phyloP scores from a whole-genome alignment of 352 stramenopile genomes.

The Blastocystis sp. region DNA sequence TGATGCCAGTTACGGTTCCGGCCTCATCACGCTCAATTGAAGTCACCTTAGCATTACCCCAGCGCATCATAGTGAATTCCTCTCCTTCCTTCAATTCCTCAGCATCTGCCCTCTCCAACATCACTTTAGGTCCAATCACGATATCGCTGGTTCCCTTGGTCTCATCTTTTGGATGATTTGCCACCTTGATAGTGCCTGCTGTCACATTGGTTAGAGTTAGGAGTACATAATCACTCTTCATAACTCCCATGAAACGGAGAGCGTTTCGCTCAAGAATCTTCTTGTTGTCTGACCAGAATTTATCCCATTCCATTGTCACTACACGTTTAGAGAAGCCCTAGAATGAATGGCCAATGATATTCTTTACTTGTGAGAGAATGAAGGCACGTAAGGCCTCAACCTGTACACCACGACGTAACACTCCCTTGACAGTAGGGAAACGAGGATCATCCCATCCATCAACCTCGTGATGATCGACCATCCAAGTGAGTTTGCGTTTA shows the following conservation, averaged over 20 bases:
- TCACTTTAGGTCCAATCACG: constrained; percentile 72
- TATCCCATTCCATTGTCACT: constrained; percentile 98
- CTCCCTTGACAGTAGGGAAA: constrained; percentile 96
- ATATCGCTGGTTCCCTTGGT: constrained; percentile 65
- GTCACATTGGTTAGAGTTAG: constrained; percentile 81
- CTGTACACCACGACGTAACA: constrained; percentile 90
- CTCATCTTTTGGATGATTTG: constrained; percentile 69
- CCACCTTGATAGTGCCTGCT: constrained; percentile 25
- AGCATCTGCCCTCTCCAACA: constrained; percentile 91
- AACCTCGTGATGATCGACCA: constrained; percentile 92
- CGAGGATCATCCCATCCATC: constrained; percentile 94
- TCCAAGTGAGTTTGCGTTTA: constrained; percentile 98
- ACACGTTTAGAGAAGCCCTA: constrained; percentile 79
- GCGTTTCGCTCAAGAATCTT: constrained; percentile 90
- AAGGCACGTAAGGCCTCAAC: constrained; percentile 90
- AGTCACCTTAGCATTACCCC: constrained; percentile 84
- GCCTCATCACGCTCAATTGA: constrained; percentile 73
- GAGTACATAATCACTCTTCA: constrained; percentile 80
- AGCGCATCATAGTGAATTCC: constrained; percentile 93
- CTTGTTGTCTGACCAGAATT: constrained; percentile 99
- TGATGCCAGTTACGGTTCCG: constrained; percentile 72
- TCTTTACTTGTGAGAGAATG: constrained; percentile 88
- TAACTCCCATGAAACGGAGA: constrained; percentile 92
- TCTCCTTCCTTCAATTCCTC: constrained; percentile 88
- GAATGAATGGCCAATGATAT: not conserved